Base-by-base conservation (phyloP, 2,329 filamentous ascomycete genomes). In the Acephala macrosclerotiorum region DNA sequence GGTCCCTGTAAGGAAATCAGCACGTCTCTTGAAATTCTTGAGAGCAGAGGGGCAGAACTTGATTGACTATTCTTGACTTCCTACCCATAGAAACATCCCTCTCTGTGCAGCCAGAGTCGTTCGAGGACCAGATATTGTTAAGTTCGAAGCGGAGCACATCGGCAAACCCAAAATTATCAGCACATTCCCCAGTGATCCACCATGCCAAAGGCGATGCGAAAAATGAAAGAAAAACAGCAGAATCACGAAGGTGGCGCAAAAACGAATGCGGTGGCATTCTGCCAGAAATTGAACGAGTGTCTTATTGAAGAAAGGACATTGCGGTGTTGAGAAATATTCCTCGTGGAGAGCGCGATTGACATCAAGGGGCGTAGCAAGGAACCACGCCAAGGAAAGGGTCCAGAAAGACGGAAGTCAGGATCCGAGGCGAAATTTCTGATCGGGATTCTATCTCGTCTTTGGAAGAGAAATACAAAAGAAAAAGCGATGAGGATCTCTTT, bases 211-310 rank as follows among this genome's bases (percentile, higher is more conserved):
- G n/a, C 18, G 36, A n/a, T 1, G 45, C 11, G 45, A 66, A 22
- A 33, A 49, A 60, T 16, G 56, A 59, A 33, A 62, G 47, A 16
- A 66, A 33, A 4, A 33, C 35, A 36, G 59, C 22, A 20, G 42
- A 55, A 33, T 51, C 36, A 47, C 38, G 40, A 22, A 66, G 16
- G 4, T 35, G 25, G 25, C 35, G 18, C 26, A 45, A 6, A 66
- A 66, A 33, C 60, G 64, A 66, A 51, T 62, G 64, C 56, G 60
- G 47, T 56, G 36, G 59, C 64, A 66, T 66, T 45, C n/a, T 57
- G 64, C 64, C 64, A 33, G 33, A 25, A 60, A n/a, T 3, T 42
- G 4, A 42, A 42, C 38, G 18, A 42, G 18, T 42, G 38, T 42
- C 14, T n/a, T 4, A 16, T 3, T 14, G 3, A n/a, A n/a, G 38